Conservation (phyloP, 169 alveolate genomes). For the Plasmodium sp. region DNA sequence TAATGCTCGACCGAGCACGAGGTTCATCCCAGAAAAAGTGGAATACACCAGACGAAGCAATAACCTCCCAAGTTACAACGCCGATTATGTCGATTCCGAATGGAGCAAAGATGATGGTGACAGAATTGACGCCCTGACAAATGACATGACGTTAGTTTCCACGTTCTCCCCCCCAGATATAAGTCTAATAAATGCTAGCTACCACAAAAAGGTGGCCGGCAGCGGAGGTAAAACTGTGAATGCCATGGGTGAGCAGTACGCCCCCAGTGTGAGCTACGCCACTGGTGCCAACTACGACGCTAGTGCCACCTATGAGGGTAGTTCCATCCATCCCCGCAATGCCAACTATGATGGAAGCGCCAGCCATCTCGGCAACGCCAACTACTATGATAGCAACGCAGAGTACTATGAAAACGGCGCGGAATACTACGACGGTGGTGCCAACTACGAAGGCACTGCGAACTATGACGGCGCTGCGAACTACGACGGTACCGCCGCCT, state of each 20-base stretch:
- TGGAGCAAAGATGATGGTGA: conserved; percentile 29
- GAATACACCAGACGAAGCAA: not conserved
- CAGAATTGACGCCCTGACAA: conserved; percentile 16
- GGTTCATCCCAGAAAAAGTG: conserved; percentile 38
- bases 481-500: not conserved
- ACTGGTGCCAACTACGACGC: not conserved
- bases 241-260: not conserved
- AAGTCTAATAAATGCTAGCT: conserved; percentile 54
- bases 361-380: too few relatives aligned
- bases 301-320: not conserved
- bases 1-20: conserved; percentile 4
- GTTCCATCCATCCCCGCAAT: not conserved
- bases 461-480: too few relatives aligned
- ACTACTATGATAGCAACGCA: too few relatives aligned
- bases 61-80: conserved; percentile 23
- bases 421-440: too few relatives aligned
- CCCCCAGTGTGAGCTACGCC: not conserved
- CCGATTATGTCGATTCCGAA: conserved; percentile 24
- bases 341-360: too few relatives aligned
- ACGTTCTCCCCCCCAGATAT: conserved; percentile 66
- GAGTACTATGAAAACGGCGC: not conserved
- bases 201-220: conserved; percentile 35
- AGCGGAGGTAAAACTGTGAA: not conserved
- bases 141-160: conserved; percentile 73
- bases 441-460: too few relatives aligned